Evolutionary conservation across 192 early-diverging fungal species (phyloP).

Genomic region (Coemansia sp.): DNA sequence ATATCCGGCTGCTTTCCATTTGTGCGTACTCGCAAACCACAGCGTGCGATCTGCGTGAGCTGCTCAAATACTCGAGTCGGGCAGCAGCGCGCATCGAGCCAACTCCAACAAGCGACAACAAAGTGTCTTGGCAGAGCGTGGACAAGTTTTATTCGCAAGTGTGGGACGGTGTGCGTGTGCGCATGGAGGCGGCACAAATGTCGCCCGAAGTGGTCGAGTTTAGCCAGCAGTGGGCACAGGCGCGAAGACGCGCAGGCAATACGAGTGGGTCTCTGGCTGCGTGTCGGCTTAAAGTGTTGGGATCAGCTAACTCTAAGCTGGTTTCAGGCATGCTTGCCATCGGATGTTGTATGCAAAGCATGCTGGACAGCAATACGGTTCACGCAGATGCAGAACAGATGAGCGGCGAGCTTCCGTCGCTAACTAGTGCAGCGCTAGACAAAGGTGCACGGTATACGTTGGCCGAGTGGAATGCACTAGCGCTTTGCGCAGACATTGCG

Average conservation of each 20-base stretch:
- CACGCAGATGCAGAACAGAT: not conserved
- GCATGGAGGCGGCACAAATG: conserved; percentile 1
- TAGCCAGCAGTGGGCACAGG: conserved; percentile 11
- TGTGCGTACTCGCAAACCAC: conserved; percentile 27
- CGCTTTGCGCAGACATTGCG: conserved; percentile 30
- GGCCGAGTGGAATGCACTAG: conserved; percentile 40
- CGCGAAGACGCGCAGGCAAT: not conserved
- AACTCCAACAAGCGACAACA: not conserved
- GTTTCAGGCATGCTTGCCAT: conserved; percentile 6
- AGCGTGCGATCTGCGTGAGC: conserved; percentile 31
- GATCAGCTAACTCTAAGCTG: conserved; percentile 1
- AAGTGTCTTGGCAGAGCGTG: not conserved
- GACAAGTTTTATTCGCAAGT: conserved; percentile 20
- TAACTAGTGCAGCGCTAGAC: conserved; percentile 10
- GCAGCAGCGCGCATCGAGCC: conserved; percentile 11
- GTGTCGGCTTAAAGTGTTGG: conserved; percentile 2
- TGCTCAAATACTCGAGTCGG: conserved; percentile 28
- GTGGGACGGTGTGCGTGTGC: conserved; percentile 1
- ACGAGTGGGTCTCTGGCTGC: conserved; percentile 7
- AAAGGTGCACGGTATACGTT: conserved; percentile 24
- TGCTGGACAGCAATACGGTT: not conserved
- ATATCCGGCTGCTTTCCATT: conserved; percentile 26
- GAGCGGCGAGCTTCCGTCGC: not conserved
- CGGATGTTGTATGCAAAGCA: conserved; percentile 2
- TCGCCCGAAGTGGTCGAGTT: conserved; percentile 45